These are phyloP conservation scores for Nakazawaea anatomiae DNA, from an alignment of 805 yeast species.

Conservation along the genomic window DNA sequence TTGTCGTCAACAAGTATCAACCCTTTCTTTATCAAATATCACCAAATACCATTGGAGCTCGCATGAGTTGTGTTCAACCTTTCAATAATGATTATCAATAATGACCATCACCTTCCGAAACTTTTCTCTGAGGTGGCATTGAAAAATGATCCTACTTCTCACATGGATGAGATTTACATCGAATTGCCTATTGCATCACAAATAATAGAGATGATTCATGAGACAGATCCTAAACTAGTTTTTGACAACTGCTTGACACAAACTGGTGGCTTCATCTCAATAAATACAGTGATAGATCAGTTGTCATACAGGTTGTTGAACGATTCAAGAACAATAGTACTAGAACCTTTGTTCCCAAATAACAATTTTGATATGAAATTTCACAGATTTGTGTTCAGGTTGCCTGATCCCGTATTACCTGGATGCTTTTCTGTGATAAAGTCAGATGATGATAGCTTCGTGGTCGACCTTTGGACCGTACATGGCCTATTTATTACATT, in stretches of 20 bases:
- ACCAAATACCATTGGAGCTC: neutral
- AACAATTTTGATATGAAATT: slow-evolving; percentile 27
- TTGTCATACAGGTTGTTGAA: slow-evolving; percentile 27
- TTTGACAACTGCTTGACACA: slow-evolving; percentile 10
- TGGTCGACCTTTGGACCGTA: slow-evolving; percentile 51
- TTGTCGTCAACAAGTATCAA: no score
- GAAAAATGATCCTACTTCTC: neutral
- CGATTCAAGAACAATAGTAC: slow-evolving; percentile 25
- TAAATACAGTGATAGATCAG: slow-evolving; percentile 18
- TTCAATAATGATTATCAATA: slow-evolving; percentile 3
- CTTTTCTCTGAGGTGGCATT: slow-evolving; percentile 2
- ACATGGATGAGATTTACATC: neutral
- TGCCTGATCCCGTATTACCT: slow-evolving; percentile 30
- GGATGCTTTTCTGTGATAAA: slow-evolving; percentile 29
- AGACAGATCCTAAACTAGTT: neutral
- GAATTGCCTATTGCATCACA: neutral
- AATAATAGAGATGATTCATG: neutral
- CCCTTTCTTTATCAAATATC: no score
- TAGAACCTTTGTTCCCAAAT: slow-evolving; percentile 34
- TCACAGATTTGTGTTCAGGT: slow-evolving; percentile 30
- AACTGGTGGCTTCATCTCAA: slow-evolving; percentile 13
- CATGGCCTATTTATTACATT: slow-evolving; percentile 48
- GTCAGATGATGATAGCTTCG: slow-evolving; percentile 26
- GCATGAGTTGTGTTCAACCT: slow-evolving; percentile 1
- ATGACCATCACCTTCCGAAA: neutral